Conservation (phyloP, 768 basidiomycete species). For the Leccinum disarticulatum region DNA sequence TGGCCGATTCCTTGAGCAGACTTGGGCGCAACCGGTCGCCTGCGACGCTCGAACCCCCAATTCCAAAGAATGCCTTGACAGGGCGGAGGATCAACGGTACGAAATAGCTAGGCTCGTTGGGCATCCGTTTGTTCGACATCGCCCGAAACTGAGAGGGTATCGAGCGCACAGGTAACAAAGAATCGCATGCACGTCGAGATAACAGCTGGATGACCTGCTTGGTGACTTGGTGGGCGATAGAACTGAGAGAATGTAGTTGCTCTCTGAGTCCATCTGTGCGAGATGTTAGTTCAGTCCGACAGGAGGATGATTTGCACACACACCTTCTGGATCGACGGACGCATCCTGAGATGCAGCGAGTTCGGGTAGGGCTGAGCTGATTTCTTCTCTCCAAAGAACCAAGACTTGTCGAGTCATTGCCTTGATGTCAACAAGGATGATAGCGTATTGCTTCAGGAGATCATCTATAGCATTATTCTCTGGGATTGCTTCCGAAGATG, state of each 20-base stretch:
- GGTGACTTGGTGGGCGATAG: slow-evolving; percentile 57
- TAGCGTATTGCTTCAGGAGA: slow-evolving; percentile 61
- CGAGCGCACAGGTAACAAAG: slow-evolving; percentile 78
- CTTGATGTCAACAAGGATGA: slow-evolving; percentile 68
- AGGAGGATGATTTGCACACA: slow-evolving; percentile 25
- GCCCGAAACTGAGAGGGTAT: slow-evolving; percentile 91
- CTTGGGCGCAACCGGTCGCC: slow-evolving; percentile 59
- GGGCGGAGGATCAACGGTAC: slow-evolving; percentile 80
- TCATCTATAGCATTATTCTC: slow-evolving; percentile 67
- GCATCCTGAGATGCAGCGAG: slow-evolving; percentile 32
- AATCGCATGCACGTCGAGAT: slow-evolving; percentile 79
- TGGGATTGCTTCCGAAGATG: slow-evolving; percentile 46
- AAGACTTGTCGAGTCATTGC: slow-evolving; percentile 51
- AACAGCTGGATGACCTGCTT: slow-evolving; percentile 69
- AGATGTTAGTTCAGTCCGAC: neutral
- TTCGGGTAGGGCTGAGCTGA: slow-evolving; percentile 60
- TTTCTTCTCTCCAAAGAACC: slow-evolving; percentile 68
- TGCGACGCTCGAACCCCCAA: slow-evolving; percentile 54
- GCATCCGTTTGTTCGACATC: slow-evolving; percentile 69
- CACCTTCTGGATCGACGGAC: slow-evolving; percentile 47
- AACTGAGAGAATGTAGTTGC: slow-evolving; percentile 47
- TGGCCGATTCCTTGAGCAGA: slow-evolving; percentile 49
- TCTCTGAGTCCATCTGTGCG: slow-evolving; percentile 54
- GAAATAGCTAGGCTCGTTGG: slow-evolving; percentile 85
- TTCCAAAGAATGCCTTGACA: slow-evolving; percentile 69